phyloP scores from a whole-genome alignment of 192 early-diverging fungal species.

The Entomortierella beljakovae region DNA sequence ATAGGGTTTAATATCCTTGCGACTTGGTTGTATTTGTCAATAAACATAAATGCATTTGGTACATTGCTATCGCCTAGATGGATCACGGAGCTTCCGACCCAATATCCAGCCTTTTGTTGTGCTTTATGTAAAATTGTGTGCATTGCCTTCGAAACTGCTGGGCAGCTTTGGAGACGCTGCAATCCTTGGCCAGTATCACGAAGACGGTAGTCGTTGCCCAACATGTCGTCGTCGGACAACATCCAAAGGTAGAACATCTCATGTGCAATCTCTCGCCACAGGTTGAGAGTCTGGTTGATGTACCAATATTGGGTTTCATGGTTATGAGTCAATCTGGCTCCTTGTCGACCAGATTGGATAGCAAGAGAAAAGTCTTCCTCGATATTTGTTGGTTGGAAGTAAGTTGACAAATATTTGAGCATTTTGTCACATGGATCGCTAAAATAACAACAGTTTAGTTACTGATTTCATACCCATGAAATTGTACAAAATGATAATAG shows the following conservation, averaged over 20 bases:
- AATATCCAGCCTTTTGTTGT: slow-evolving; percentile 83
- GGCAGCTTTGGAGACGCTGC: slow-evolving; percentile 93
- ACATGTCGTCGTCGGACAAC: slow-evolving; percentile 89
- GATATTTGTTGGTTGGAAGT: slow-evolving; percentile 73
- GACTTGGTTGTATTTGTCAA: slow-evolving; percentile 99
- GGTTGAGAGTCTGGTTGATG: slow-evolving; percentile 86
- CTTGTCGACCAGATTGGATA: slow-evolving; percentile 83
- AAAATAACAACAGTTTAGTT: neutral
- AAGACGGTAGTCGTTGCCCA: slow-evolving; percentile 88
- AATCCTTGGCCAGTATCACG: slow-evolving; percentile 98
- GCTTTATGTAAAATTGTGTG: slow-evolving; percentile 92
- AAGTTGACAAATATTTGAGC: slow-evolving; percentile 75
- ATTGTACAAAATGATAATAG: neutral
- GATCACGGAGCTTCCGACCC: slow-evolving; percentile 97
- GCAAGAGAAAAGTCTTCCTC: slow-evolving; percentile 81
- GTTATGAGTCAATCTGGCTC: slow-evolving; percentile 91
- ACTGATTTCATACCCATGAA: neutral
- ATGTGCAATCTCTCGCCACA: slow-evolving; percentile 97
- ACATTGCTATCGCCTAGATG: slow-evolving; percentile 99
- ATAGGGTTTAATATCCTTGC: slow-evolving; percentile 94
- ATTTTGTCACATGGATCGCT: slow-evolving; percentile 97
- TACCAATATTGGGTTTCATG: slow-evolving; percentile 91
- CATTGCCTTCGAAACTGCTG: slow-evolving; percentile 84
- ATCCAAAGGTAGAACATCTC: slow-evolving; percentile 99
- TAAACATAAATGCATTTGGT: slow-evolving; percentile 98